Evolutionary conservation across 1,139 yeast genomes (phyloP), one percentile per base, ranked within the genome.

Genomic region (Diutina rugosa): DNA sequence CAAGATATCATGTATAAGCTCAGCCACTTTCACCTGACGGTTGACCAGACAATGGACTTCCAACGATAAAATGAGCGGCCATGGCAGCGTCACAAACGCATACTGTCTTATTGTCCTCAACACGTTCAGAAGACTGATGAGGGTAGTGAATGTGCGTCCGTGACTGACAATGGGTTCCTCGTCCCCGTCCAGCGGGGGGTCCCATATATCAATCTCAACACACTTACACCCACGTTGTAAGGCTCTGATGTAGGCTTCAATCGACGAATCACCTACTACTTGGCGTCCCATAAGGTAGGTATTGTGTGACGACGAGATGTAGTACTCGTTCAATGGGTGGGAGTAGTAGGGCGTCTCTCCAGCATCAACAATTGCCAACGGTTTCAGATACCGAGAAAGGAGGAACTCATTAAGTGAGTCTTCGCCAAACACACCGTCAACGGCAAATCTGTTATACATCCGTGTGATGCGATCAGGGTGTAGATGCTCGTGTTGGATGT

Each of bases 121-220:
- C 1, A 91, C 98, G 61, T 85, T 84, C 21, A 73, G 69, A 55
- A 93, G 78, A 1, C 84, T 80, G 29, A 93, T 81, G 0, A 90
- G 79, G 0, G 86, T 76, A 0, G 98, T 90, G 59, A 93, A 81
- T 0, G 96, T 80, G 56, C 85, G 72, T 0, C 99, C 99, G 69
- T 95, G 99, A 46, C 87, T 86, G 0, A 95, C 97, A 0, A 89
- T 80, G 0, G 99, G 99, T 3, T 85, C 90, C 41, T 35, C 26
- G 16, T 35, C 48, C 18, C 38, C n/a, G 47, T 28, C 64, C 29
- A 70, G 75, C 12, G 56, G 59, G 9, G 95, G 95, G 70, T 93
- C 97, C 99, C 99, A 95, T 28, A 95, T 78, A 68, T 95, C 99
- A 51, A 95, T 82, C 65, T 95, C 99, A 28, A 95, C 77, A 62